phyloP scores from a whole-genome alignment of 2,329 filamentous ascomycete species.

The Hymenoscyphus infarciens region DNA sequence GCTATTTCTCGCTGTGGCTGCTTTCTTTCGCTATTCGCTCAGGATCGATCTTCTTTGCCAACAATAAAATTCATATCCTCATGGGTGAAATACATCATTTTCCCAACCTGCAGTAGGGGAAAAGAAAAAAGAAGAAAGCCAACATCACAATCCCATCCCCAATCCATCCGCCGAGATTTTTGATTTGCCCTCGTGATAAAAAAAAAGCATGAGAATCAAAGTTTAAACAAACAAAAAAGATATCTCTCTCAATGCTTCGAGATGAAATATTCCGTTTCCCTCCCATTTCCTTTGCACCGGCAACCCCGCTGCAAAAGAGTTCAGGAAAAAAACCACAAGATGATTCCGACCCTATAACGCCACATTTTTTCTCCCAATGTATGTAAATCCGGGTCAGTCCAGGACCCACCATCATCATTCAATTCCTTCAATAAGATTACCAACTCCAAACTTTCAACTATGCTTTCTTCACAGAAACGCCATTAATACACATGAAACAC shows the following conservation, averaged over 20 bases:
- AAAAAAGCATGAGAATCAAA: not conserved
- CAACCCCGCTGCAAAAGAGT: not conserved
- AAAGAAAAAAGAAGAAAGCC: not conserved
- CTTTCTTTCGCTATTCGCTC: no score
- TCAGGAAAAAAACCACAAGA: conserved; percentile 5
- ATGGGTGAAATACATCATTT: conserved; percentile 7
- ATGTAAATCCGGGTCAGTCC: not conserved
- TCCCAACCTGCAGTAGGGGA: not conserved
- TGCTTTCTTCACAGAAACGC: conserved; percentile 20
- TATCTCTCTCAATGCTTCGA: not conserved
- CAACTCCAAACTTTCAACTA: conserved; percentile 20
- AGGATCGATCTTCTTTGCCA: no score
- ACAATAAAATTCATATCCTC: conserved; percentile 6
- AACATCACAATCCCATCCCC: not conserved
- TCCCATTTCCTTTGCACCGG: not conserved
- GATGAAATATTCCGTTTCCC: not conserved
- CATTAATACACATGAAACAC: conserved; percentile 24
- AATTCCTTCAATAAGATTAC: conserved; percentile 11
- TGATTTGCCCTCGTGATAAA: not conserved
- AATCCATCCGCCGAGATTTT: not conserved
- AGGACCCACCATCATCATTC: conserved; percentile 2
- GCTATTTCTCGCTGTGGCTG: no score
- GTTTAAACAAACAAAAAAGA: not conserved
- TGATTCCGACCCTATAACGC: conserved; percentile 9
- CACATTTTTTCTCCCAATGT: conserved; percentile 7